Percentiles rank a stretch among this genome's conserved stretches.
Conservation (phyloP, 2,329 filamentous ascomycete species). For the Trichothecium roseum region DNA sequence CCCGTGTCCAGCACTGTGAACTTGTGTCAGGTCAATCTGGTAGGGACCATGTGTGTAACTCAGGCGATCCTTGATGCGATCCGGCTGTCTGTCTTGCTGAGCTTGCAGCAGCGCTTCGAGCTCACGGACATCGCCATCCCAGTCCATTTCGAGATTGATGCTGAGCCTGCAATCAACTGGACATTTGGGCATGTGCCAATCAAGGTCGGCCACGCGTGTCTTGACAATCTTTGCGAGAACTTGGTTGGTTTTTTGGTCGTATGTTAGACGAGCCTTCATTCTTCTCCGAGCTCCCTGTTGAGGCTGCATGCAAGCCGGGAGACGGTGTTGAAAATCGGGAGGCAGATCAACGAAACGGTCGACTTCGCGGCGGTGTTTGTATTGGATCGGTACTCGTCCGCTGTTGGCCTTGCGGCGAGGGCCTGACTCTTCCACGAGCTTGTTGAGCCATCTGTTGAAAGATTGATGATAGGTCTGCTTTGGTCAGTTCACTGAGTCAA, state of each 20-base stretch:
- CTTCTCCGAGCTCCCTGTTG: conserved; percentile 35
- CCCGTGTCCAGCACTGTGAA: conserved; percentile 37
- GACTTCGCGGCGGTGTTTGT: conserved; percentile 71
- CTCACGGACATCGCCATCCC: conserved; percentile 56
- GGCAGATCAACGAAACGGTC: conserved; percentile 79
- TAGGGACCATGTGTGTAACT: conserved; percentile 84
- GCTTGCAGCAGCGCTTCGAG: conserved; percentile 30
- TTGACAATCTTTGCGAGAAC: conserved; percentile 83
- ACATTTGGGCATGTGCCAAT: conserved; percentile 67
- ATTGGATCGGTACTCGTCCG: conserved; percentile 55
- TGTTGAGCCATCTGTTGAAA: conserved; percentile 80
- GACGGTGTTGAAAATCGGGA: conserved; percentile 40
- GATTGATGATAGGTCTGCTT: conserved; percentile 64
- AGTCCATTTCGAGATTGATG: conserved; percentile 89
- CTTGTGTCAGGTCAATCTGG: conserved; percentile 88
- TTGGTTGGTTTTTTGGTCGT: conserved; percentile 60
- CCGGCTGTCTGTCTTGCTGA: conserved; percentile 32
- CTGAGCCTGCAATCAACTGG: conserved; percentile 88
- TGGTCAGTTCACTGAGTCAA: conserved; percentile 9
- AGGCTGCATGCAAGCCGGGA: conserved; percentile 54
- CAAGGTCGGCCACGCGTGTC: conserved; percentile 76
- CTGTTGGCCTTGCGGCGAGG: conserved; percentile 36
- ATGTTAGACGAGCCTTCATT: conserved; percentile 52
- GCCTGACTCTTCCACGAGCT: conserved; percentile 47
- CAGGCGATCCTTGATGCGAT: conserved; percentile 79